A percentile compares a stretch with the other conserved stretches of the same genome.
Conservation (phyloP, 805 yeast genomes). For the Helenozyma rhizophorensis region DNA sequence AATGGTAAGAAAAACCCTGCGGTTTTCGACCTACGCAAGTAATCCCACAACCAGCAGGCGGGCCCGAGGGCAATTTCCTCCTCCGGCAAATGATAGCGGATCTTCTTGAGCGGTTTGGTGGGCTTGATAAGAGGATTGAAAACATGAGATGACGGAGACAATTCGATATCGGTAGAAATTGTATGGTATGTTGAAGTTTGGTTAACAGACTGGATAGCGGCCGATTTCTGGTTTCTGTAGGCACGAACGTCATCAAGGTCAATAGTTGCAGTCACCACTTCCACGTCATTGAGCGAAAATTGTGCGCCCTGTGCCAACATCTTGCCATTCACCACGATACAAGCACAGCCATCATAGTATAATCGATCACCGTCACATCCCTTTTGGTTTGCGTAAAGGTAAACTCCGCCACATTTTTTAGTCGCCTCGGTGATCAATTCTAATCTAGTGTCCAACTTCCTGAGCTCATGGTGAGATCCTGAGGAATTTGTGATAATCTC, state of each 20-base stretch:
- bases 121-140: slow-evolving; percentile 65
- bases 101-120: slow-evolving; percentile 37
- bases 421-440: slow-evolving; percentile 88
- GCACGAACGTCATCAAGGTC: slow-evolving; percentile 88
- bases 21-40: slow-evolving; percentile 82
- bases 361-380: slow-evolving; percentile 98
- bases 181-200: slow-evolving; percentile 46
- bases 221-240: slow-evolving; percentile 71
- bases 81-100: slow-evolving; percentile 75
- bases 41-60: slow-evolving; percentile 99
- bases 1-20: slow-evolving; percentile 91
- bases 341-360: slow-evolving; percentile 96
- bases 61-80: slow-evolving; percentile 98
- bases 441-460: slow-evolving; percentile 83
- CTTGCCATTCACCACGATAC: slow-evolving; percentile 87
- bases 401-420: slow-evolving; percentile 93
- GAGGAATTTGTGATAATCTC: slow-evolving; percentile 94
- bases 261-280: slow-evolving; percentile 91
- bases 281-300: slow-evolving; percentile 86
- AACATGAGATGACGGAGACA: slow-evolving; percentile 55
- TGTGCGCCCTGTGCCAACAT: slow-evolving; percentile 93
- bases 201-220: slow-evolving; percentile 64
- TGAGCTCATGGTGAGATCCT: slow-evolving; percentile 95
- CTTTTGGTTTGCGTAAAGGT: slow-evolving; percentile 87
- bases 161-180: slow-evolving; percentile 57